Evolutionary conservation across 1,284 basidiomycete genomes (phyloP).

Genomic region (Earliella scabrosa): DNA sequence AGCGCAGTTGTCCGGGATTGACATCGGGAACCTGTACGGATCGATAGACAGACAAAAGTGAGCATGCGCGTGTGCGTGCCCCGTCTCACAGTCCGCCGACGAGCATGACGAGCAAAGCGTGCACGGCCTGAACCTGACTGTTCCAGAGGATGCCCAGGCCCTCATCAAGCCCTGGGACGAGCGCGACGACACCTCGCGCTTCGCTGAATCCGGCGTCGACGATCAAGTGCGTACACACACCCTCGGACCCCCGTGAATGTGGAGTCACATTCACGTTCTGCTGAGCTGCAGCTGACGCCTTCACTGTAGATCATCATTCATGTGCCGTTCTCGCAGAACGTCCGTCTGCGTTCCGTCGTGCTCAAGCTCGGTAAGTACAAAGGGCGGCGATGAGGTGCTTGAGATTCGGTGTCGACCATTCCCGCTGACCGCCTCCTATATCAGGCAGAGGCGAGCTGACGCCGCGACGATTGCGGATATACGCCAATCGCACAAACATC

Average conservation of each 20-base stretch:
- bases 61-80: slow-evolving; percentile 35
- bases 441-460: slow-evolving; percentile 68
- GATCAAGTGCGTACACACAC: slow-evolving; percentile 63
- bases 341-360: slow-evolving; percentile 71
- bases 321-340: slow-evolving; percentile 78
- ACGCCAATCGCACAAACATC: slow-evolving; percentile 71
- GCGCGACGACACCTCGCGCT: slow-evolving; percentile 67
- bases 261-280: not conserved
- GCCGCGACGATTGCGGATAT: slow-evolving; percentile 70
- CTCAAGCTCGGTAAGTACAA: slow-evolving; percentile 66
- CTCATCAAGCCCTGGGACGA: slow-evolving; percentile 83
- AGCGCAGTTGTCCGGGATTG: slow-evolving; percentile 37
- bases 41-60: slow-evolving; percentile 76
- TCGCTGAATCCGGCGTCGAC: slow-evolving; percentile 75
- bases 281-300: too few relatives aligned
- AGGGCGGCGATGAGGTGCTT: too few relatives aligned
- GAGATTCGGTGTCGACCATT: too few relatives aligned
- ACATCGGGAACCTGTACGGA: slow-evolving; percentile 60
- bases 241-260: slow-evolving; percentile 5
- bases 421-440: slow-evolving; percentile 12
- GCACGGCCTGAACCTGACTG: slow-evolving; percentile 74
- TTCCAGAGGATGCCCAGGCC: slow-evolving; percentile 75
- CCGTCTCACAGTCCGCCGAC: slow-evolving; percentile 12
- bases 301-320: slow-evolving; percentile 77
- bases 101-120: slow-evolving; percentile 53